Percentiles rank a stretch among this genome's conserved stretches.
These are phyloP conservation scores for Boletus vermiculosoides DNA, from an alignment of 768 basidiomycete genomes.

Conservation along the genomic window DNA sequence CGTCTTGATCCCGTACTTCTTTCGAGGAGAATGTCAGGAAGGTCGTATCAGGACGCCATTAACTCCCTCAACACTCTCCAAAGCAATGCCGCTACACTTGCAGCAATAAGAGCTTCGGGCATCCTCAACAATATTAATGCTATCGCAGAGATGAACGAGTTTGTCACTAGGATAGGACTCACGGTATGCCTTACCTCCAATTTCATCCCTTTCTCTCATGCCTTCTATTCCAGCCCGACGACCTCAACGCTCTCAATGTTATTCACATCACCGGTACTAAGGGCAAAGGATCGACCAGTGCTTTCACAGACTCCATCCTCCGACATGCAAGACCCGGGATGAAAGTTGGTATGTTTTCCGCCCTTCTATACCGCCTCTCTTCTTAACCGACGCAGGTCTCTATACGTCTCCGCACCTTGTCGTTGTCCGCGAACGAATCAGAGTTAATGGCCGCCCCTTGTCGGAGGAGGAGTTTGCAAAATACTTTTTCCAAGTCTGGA, in stretches of 20 bases:
- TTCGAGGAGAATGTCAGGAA: conserved; percentile 48
- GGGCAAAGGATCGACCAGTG: conserved; percentile 96
- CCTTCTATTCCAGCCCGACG: conserved; percentile 54
- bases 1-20: conserved; percentile 2
- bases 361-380: neutral
- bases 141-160: conserved; percentile 89
- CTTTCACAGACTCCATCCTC: conserved; percentile 86
- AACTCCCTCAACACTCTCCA: conserved; percentile 77
- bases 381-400: conserved; percentile 53
- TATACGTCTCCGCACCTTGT: conserved; percentile 98
- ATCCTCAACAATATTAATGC: conserved; percentile 51
- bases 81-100: conserved; percentile 90
- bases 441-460: conserved; percentile 87
- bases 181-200: conserved; percentile 46
- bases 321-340: conserved; percentile 69
- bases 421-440: conserved; percentile 92
- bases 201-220: conserved; percentile 12
- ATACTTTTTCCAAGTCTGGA: conserved; percentile 97
- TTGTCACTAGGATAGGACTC: conserved; percentile 84
- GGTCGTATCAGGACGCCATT: conserved; percentile 70
- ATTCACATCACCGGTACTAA: conserved; percentile 98
- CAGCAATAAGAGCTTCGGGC: conserved; percentile 75
- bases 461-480: conserved; percentile 85
- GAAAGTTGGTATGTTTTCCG: conserved; percentile 66
- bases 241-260: conserved; percentile 87